Evolutionary conservation across 2,329 filamentous ascomycete species (phyloP), one percentile per base, ranked within the genome.

Genomic region (Apiospora kogelbergensis): DNA sequence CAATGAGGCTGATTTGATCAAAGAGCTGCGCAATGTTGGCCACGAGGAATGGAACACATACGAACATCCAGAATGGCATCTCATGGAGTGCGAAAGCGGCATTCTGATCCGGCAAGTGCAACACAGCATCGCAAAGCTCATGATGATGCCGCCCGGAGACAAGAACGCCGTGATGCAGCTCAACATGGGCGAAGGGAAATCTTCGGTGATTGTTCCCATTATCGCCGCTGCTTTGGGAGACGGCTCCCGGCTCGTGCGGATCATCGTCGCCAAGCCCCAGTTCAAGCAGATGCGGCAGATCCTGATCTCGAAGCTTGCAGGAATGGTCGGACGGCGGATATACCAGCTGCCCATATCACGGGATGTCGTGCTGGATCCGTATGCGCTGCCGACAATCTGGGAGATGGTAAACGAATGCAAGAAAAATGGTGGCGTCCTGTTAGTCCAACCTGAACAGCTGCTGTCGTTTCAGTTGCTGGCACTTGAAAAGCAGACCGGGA

Each of bases 161-260:
- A 33, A 37, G 24, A 63, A 63, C 20, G 24, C 2, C 0, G 76
- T 73, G 0, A 33, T 75, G 0, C 92, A 90, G 71, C 76, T 83
- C 0, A 70, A 70, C 26, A 66, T 85, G 37, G 85, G 91, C 0
- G 86, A 91, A 73, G 91, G 90, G 0, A 93, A 93, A 71, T 89
- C 89, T 0, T 91, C 90, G 0, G 87, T 92, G 1, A 92, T 94
- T 65, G 83, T 91, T 0, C 91, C 91, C 0, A 89, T 92, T 48
- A 85, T 91, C 0, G 86, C 86, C 0, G 78, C 85, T 0, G 78
- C 81, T 0, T 75, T 91, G 0, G 86, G 87, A 0, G 80, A 92
- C 64, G 80, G 81, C 0, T 74, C 76, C 0, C 81, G 77, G 5
- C 78, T 93, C 0, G 85, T 87, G 0, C 80, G 89, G 2, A 83